Evolutionary conservation across 2,329 filamentous ascomycete species (phyloP), one percentile per base, ranked within the genome.

Genomic region (Aspergillus novofumigatus): DNA sequence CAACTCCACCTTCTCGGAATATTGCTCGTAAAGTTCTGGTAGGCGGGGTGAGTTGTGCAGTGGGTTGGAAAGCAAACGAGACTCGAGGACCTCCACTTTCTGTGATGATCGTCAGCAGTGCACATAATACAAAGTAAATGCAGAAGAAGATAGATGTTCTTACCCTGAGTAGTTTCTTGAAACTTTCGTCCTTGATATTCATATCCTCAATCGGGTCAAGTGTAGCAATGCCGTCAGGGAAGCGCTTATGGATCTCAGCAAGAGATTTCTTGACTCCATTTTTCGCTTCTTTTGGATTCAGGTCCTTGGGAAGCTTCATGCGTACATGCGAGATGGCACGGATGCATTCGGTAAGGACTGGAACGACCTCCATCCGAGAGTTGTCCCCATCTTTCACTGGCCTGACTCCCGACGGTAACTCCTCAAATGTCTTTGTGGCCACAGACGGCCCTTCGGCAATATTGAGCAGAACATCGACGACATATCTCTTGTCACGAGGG

Each of bases 51-150:
- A 96, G 59, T 93, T 90, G 74, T 99, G 93, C 17, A 99, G 82
- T 4, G 93, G 92, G 72, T 96, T 97, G 14, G 90, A 85, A 28
- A 97, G 78, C 23, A 99, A 80, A 53, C 91, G 87, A 4, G 93
- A 94, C 76, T 99, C 94, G 1, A 99, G 84, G 10, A 97, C 90
- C 76, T 99, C 94, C 59, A 99, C 97, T 84, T 97, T 97, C 75
- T 92, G 80, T 56, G 49, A 14, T 32, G n/a, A 20, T 17, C 6
- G 58, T 72, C 64, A 70, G 62, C 54, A 56, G 2, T 32, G 14
- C 8, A 6, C 9, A 14, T 0, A 21, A 11, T 47, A 3, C 23
- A 23, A 14, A 45, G 10, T 23, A 10, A 45, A 23, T 20, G n/a
- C n/a, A 47, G 11, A 14, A 47, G 21, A 25, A 14, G 6, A 47